Evolutionary conservation across 345 rosid species (phyloP).

Genomic region (Brassica napus): DNA sequence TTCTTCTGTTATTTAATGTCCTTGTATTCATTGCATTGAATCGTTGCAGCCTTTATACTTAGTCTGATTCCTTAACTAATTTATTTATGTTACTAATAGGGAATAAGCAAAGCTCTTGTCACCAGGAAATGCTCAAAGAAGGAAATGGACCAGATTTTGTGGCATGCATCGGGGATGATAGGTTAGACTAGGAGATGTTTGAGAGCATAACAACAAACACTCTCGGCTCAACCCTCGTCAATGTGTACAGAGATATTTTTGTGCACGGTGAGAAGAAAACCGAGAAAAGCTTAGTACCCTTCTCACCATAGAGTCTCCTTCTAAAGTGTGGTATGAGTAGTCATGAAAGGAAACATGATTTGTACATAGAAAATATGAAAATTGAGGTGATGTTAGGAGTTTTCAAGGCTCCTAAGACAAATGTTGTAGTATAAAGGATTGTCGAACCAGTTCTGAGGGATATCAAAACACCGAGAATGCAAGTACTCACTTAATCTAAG

Average conservation of each 20-base stretch:
- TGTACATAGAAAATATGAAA: too few species aligned
- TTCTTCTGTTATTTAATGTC: too few species aligned
- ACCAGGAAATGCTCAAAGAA: constrained; percentile 44
- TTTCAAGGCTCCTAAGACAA: too few species aligned
- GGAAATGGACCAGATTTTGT: constrained; percentile 50
- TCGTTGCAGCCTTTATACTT: background rate
- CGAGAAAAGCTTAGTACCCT: constrained; percentile 8
- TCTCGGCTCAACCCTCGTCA: constrained; percentile 25
- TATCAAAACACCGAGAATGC: too few species aligned
- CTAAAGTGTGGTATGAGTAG: constrained; percentile 25
- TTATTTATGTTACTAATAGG: constrained; percentile 36
- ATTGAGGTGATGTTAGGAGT: too few species aligned
- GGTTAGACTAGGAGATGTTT: constrained; percentile 68
- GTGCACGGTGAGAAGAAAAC: too few species aligned
- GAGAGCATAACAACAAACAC: constrained; percentile 45
- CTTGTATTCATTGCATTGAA: too few species aligned
- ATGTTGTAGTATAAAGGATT: too few species aligned
- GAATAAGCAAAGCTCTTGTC: constrained; percentile 53
- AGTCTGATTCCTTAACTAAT: background rate
- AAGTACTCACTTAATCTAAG: too few species aligned
- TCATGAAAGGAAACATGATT: too few species aligned
- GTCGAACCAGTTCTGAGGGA: too few species aligned
- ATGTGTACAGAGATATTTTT: background rate
- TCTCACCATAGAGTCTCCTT: constrained; percentile 32
- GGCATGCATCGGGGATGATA: constrained; percentile 62